Conservation (phyloP, 331 rosid species). For the Phaseolus coccineus region DNA sequence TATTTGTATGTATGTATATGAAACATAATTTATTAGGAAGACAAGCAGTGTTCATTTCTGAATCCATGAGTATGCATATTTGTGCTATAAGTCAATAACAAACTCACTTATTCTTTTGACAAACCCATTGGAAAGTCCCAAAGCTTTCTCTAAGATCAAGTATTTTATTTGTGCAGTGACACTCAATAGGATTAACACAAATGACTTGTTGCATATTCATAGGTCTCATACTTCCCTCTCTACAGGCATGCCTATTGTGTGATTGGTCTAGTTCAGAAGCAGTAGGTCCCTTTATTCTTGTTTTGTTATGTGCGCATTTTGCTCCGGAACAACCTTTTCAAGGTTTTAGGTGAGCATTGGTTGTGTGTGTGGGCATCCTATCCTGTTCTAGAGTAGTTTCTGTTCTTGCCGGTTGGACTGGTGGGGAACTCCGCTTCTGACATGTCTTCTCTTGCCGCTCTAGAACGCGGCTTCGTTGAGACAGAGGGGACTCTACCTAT, state of each 20-base stretch:
- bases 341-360: slow-evolving; percentile 10
- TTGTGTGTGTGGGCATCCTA: not conserved
- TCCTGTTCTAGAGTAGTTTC: not conserved
- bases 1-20: not conserved
- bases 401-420: no score
- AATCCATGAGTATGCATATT: not conserved
- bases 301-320: not conserved
- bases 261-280: not conserved
- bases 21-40: not conserved
- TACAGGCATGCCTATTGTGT: not conserved
- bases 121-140: not conserved
- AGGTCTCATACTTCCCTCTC: not conserved
- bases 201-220: not conserved
- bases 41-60: not conserved
- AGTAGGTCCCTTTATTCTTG: not conserved
- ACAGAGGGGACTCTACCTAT: no score
- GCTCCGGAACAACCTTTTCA: not conserved
- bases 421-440: no score
- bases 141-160: not conserved
- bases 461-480: no score
- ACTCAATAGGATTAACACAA: not conserved
- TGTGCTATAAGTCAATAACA: not conserved
- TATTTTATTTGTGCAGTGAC: not conserved
- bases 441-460: no score
- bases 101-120: not conserved